Evolutionary conservation across 108 stramenopile species (phyloP), one percentile per base, ranked within the genome.

Genomic region (Fistulifera pelliculosa): DNA sequence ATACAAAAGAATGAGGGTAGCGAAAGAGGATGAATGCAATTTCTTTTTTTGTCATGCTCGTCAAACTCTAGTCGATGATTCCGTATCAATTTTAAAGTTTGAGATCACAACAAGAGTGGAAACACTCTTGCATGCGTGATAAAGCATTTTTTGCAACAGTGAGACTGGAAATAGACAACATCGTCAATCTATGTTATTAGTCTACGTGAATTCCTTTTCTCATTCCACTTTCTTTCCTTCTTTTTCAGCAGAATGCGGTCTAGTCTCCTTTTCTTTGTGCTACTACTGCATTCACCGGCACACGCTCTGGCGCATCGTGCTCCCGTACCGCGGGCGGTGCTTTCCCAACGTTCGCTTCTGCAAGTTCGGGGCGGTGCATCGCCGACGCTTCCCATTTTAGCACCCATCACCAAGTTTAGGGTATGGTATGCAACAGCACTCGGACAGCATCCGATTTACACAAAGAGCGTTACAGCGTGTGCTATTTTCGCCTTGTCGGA

Each of bases 391-490:
- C 31, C 31, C 31, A 35, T 35, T 35, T 35, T 35, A 11, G 44
- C 19, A 11, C 44, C 21, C 8, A 16, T 69, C 12, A 50, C 56
- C 7, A 24, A 60, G 1, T 18, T 75, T 38, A 71, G 71, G 22
- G 61, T 22, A 19, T 19, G 27, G 0, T 77, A 77, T 41, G 54
- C 60, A 2, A 6, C 39, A 18, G 27, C 63, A 12, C 62, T 91
- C 35, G 60, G 58, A 24, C 1, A 25, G 1, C 40, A 51, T 5
- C 92, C 92, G 15, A 83, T 94, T 49, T 2, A 82, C 0, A 94
- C 92, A 19, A 94, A 93, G 61, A 71, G 79, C 23, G 49, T 71
- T 0, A 94, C 92, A 11, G 81, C 86, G 3, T 80, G 80, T 27
- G 27, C 71, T 13, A 84, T 85, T 23, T 88, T 88, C 59, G 81